phyloP scores from a whole-genome alignment of 1,139 yeast genomes.

The Debaryomycetaceae sp. region DNA sequence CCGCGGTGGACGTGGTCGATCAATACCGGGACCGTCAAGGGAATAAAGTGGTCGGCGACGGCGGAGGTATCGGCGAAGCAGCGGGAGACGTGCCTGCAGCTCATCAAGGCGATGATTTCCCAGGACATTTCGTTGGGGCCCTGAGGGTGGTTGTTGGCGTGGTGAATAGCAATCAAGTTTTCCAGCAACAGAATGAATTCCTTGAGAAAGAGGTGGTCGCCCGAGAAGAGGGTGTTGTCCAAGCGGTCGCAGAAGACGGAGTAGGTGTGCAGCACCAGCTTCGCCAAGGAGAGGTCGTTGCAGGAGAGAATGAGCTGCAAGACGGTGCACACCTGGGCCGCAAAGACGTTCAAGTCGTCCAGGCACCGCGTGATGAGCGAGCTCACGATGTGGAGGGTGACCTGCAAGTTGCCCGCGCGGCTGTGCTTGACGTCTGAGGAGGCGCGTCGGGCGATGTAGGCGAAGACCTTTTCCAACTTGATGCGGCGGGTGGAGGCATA shows the following conservation, averaged over 20 bases:
- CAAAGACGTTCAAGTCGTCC: conserved; percentile 78
- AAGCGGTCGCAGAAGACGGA: conserved; percentile 52
- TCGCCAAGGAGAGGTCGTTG: conserved; percentile 47
- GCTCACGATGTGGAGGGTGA: conserved; percentile 60
- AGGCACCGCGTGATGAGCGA: conserved; percentile 67
- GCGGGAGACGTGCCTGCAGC: conserved; percentile 31
- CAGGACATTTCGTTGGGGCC: conserved; percentile 36
- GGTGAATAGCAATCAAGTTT: conserved; percentile 21
- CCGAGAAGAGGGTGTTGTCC: conserved; percentile 60
- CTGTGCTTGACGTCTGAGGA: conserved; percentile 48
- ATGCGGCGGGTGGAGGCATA: conserved; percentile 89
- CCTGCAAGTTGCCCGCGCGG: conserved; percentile 71
- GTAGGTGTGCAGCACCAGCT: conserved; percentile 41
- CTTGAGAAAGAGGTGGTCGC: conserved; percentile 53
- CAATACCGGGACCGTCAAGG: conserved; percentile 30
- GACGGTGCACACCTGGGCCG: conserved; percentile 46
- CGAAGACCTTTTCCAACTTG: conserved; percentile 77
- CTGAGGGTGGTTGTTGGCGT: conserved; percentile 6
- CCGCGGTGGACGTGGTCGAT: conserved; percentile 17
- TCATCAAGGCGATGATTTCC: conserved; percentile 35
- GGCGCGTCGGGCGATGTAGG: conserved; percentile 57
- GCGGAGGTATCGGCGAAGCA: conserved; percentile 33
- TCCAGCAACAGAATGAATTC: conserved; percentile 34
- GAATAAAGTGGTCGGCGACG: conserved; percentile 26
- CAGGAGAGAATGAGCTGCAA: conserved; percentile 32